A percentile compares a stretch with the other conserved stretches of the same genome.
phyloP scores from a whole-genome alignment of 345 rosid species.

The Populus deltoides region DNA sequence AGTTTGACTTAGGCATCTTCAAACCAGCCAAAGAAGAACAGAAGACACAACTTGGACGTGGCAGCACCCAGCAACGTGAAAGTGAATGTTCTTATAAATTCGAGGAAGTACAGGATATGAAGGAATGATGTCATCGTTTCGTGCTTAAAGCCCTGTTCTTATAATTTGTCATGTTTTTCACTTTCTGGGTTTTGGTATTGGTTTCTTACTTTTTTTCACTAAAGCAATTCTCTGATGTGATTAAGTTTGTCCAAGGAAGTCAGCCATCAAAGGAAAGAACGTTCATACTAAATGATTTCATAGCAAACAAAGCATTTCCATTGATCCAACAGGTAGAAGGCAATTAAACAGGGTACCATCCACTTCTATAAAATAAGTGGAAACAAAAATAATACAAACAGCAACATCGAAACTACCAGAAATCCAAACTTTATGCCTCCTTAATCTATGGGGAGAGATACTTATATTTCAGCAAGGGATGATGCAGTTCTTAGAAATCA shows the following conservation, averaged over 20 bases:
- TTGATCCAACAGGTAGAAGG: not conserved
- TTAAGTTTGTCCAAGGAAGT: not conserved
- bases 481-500: conserved; percentile 7
- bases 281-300: not conserved
- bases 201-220: not conserved
- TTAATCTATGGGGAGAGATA: not conserved
- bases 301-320: not conserved
- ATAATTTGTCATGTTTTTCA: not conserved
- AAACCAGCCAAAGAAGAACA: not conserved
- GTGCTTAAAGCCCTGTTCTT: not conserved
- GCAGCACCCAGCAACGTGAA: not conserved
- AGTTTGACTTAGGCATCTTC: conserved; percentile 5
- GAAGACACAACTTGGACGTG: not conserved
- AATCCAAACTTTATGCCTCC: conserved; percentile 6
- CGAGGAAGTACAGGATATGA: conserved; percentile 9
- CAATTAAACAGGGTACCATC: not conserved
- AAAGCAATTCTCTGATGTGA: not conserved
- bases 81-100: not conserved
- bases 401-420: not conserved
- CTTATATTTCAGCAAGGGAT: not conserved
- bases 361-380: not conserved
- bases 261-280: not conserved
- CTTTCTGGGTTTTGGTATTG: not conserved
- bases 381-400: not conserved
- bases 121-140: conserved; percentile 9